Evolutionary conservation across 2,329 filamentous ascomycete species (phyloP).

Genomic region (Colletotrichum filicis): DNA sequence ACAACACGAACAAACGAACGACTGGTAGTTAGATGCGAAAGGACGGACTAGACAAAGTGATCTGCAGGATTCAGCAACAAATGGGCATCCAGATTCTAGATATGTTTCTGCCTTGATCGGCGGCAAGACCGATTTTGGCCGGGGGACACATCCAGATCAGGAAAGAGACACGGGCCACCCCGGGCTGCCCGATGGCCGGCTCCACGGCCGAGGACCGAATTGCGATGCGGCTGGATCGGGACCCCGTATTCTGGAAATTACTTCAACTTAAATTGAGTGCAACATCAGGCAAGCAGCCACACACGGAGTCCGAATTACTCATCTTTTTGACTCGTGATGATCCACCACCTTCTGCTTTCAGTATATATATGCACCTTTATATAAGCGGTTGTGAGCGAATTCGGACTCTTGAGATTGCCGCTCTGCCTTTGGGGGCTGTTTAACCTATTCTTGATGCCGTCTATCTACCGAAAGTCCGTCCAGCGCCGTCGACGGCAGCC

Average conservation of each 20-base stretch:
- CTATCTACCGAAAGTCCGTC: background rate
- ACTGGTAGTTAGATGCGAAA: background rate
- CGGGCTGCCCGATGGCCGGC: conserved; percentile 7
- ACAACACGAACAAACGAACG: background rate
- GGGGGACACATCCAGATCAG: background rate
- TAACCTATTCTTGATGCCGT: background rate
- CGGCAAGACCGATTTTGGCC: conserved; percentile 10
- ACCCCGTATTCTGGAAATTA: conserved; percentile 29
- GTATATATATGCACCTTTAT: background rate
- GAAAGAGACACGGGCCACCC: background rate
- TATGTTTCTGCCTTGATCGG: conserved; percentile 20
- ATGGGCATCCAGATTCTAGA: background rate
- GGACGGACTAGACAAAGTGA: background rate
- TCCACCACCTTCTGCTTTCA: conserved; percentile 10
- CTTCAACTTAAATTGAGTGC: conserved; percentile 14
- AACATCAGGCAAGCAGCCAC: background rate
- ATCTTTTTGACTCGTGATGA: conserved; percentile 13
- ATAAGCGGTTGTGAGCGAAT: no score
- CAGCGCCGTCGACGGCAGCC: background rate
- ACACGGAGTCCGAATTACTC: conserved; percentile 1
- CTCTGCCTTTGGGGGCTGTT: background rate
- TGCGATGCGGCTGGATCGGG: conserved; percentile 2
- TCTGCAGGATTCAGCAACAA: background rate
- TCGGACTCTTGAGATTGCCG: background rate
- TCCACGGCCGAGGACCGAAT: conserved; percentile 6